phyloP scores from a whole-genome alignment of 78 protist genomes.

The Speleostelium caveatum region DNA sequence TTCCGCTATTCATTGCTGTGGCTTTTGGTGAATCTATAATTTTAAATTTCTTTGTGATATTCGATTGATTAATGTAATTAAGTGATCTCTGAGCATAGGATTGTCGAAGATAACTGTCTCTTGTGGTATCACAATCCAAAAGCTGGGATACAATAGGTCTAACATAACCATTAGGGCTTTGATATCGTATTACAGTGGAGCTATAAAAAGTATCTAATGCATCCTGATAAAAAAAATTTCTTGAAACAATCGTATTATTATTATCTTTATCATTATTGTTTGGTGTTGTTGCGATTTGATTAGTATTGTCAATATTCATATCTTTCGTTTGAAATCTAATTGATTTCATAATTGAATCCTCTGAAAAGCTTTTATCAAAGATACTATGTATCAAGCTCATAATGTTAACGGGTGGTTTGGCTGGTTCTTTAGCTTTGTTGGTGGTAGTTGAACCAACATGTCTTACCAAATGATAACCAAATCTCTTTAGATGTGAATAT shows the following conservation, averaged over 20 bases:
- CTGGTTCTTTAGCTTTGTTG: not conserved
- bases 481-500: constrained; percentile 18
- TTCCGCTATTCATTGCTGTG: not conserved
- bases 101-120: not conserved
- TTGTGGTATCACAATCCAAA: no score
- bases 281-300: not conserved
- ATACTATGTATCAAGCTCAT: not conserved
- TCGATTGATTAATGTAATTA: not conserved
- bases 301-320: not conserved
- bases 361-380: constrained; percentile 2
- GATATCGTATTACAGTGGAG: not conserved
- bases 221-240: not conserved
- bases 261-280: constrained; percentile 8
- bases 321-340: not conserved
- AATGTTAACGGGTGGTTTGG: not conserved
- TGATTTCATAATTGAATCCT: no score
- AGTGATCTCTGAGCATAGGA: no score
- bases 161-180: not conserved
- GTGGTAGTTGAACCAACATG: not conserved
- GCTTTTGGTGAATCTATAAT: not conserved
- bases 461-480: constrained; percentile 38
- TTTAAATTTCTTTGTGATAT: not conserved
- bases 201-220: not conserved
- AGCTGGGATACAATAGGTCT: not conserved
- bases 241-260: not conserved